Base-by-base conservation (phyloP, 768 basidiomycete genomes). In the Pleurotus cornucopiae region DNA sequence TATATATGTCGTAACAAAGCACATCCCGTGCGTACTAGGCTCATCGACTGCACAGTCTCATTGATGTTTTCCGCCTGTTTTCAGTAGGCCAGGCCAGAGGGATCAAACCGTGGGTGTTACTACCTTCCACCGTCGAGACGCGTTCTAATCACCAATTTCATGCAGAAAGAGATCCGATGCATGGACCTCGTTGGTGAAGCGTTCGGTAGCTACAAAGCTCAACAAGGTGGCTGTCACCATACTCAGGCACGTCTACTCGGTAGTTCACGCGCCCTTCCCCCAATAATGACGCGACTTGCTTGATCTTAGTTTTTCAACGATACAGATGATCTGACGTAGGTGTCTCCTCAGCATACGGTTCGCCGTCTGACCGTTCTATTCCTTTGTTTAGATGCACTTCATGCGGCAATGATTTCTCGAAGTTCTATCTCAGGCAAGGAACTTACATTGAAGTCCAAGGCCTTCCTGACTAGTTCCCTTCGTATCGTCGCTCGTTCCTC, bases 171-270 rank as follows among this genome's bases (percentile, higher is more conserved):
- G 54, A 55, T 55, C 34, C 41, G 54, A 30, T 55, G 54, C 54
- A 55, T 55, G 54, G 54, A 55, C 25, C 37, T 55, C 30, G 54
- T 16, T 14, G 26, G 43, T 34, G 54, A 55, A 16, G 54, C 54
- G 4, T 55, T 55, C 16, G 54, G 54, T 39, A 55, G 54, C 20
- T 55, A 55, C 44, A 55, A 40, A 38, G 54, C 54, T 46, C 43
- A 18, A 6, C 54, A 55, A 46, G 54, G 54, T 46, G 54, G 54
- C 6, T 55, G 54, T 46, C 18, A 41, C 2, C 54, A 55, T 30
- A 55, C 45, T 5, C 54, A 55, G 44, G 54, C 16, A 38, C 23
- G 54, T 45, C 13, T n/a, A 3, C 11, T 21, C 5, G 20, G 16
- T 9, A 23, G 21, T 18, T 14, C n/a, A 45, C 5, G 6, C 5